phyloP scores from a whole-genome alignment of 306 rosid species.

The Argentina anserina region DNA sequence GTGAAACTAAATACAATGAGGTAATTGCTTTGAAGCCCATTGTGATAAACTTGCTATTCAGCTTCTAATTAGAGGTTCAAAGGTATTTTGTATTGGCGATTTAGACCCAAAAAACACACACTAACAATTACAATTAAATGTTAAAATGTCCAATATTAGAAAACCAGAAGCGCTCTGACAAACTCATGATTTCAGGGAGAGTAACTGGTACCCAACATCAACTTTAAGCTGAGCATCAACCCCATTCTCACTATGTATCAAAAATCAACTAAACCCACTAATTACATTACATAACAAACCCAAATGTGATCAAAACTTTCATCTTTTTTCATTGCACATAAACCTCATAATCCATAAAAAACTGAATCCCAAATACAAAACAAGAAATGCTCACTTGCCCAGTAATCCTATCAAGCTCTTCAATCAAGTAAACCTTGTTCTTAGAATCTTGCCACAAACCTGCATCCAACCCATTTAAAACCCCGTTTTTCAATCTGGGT shows the following conservation, averaged over 20 bases:
- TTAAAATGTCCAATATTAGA: no score
- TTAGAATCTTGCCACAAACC: slow-evolving; percentile 94
- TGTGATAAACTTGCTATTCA: no score
- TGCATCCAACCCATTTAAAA: slow-evolving; percentile 18
- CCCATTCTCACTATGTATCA: neutral
- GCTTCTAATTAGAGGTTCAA: no score
- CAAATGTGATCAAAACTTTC: neutral
- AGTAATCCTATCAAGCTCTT: slow-evolving; percentile 83
- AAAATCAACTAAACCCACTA: neutral
- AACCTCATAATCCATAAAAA: neutral
- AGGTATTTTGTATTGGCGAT: no score
- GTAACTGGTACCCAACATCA: neutral
- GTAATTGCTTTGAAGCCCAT: no score
- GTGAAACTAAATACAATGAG: no score
- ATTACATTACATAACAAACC: neutral
- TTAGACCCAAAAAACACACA: no score
- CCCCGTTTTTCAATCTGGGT: neutral
- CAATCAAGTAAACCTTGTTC: slow-evolving; percentile 72
- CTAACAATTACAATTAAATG: no score
- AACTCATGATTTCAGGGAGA: no score
- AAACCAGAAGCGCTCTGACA: no score
- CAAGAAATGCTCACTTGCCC: slow-evolving; percentile 61
- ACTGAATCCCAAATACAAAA: neutral
- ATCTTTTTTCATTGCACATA: neutral
- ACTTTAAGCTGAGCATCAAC: neutral